phyloP scores from a whole-genome alignment of 306 rosid genomes.

The Macrotyloma uniflorum region DNA sequence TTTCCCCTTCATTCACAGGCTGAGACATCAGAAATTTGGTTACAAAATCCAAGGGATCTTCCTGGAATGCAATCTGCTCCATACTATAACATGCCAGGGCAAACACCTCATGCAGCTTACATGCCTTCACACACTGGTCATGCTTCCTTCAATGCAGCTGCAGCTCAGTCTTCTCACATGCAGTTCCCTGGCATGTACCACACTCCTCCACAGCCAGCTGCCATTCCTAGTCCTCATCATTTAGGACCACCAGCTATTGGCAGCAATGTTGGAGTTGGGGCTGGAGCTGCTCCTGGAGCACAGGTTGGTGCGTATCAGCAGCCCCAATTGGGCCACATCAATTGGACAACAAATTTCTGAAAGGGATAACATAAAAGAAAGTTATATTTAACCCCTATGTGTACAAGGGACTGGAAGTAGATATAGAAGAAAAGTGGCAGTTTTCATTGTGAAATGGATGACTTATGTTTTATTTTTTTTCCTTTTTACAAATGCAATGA shows the following conservation, averaged over 20 bases:
- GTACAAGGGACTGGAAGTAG: constrained; percentile 61
- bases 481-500: constrained; percentile 53
- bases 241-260: constrained; percentile 87
- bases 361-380: background rate
- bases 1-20: constrained; percentile 54
- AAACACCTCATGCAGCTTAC: constrained; percentile 78
- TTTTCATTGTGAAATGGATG: constrained; percentile 60
- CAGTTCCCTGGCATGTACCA: constrained; percentile 97
- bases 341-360: constrained; percentile 95
- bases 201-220: constrained; percentile 72
- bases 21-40: constrained; percentile 96
- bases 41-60: constrained; percentile 91
- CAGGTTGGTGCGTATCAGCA: constrained; percentile 97
- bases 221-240: constrained; percentile 79
- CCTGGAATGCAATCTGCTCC: constrained; percentile 83
- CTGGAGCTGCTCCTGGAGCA: constrained; percentile 83
- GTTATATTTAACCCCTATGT: constrained; percentile 65
- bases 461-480: background rate
- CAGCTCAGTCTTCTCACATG: constrained; percentile 97
- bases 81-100: constrained; percentile 88
- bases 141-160: constrained; percentile 79
- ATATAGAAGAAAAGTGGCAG: constrained; percentile 58
- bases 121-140: constrained; percentile 86
- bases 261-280: constrained; percentile 85
- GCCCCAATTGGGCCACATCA: constrained; percentile 83